Evolutionary conservation across 768 basidiomycete genomes (phyloP).

Genomic region (Pisolithus tinctorius): DNA sequence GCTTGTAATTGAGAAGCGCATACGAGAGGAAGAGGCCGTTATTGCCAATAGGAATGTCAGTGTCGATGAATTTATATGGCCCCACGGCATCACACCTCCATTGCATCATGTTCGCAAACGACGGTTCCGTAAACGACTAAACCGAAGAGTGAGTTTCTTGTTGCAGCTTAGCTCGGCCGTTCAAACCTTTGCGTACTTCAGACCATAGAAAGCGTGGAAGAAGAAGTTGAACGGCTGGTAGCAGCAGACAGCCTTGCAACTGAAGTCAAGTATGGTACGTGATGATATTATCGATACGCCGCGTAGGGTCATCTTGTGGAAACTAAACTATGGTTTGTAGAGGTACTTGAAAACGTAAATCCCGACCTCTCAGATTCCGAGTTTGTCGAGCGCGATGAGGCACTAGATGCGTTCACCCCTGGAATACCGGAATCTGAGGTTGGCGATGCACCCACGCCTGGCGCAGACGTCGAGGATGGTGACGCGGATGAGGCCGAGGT

Average conservation of each 20-base stretch:
- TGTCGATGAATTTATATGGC: slow-evolving; percentile 96
- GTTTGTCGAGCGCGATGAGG: slow-evolving; percentile 61
- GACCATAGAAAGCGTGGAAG: slow-evolving; percentile 93
- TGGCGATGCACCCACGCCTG: slow-evolving; percentile 58
- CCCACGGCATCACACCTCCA: slow-evolving; percentile 93
- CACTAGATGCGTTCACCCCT: slow-evolving; percentile 62
- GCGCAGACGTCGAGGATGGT: slow-evolving; percentile 47
- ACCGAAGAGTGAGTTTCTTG: slow-evolving; percentile 53
- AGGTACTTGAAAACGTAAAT: slow-evolving; percentile 84
- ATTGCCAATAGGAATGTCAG: slow-evolving; percentile 66
- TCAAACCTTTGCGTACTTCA: slow-evolving; percentile 21
- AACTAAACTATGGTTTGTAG: slow-evolving; percentile 29
- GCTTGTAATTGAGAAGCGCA: slow-evolving; percentile 79
- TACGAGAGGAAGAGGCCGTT: slow-evolving; percentile 63
- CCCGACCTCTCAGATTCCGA: slow-evolving; percentile 88
- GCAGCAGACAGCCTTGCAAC: slow-evolving; percentile 72
- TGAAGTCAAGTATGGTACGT: slow-evolving; percentile 68
- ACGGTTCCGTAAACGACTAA: slow-evolving; percentile 86
- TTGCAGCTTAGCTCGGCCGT: not conserved
- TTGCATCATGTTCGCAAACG: slow-evolving; percentile 86
- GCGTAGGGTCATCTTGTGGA: not conserved
- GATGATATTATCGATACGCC: not conserved
- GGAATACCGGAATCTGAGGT: slow-evolving; percentile 60
- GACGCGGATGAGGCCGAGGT: slow-evolving; percentile 56
- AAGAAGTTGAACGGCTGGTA: slow-evolving; percentile 83